Percentiles rank a stretch among this genome's conserved stretches.
Conservation (phyloP, 768 basidiomycete species). For the Collybia sp. region DNA sequence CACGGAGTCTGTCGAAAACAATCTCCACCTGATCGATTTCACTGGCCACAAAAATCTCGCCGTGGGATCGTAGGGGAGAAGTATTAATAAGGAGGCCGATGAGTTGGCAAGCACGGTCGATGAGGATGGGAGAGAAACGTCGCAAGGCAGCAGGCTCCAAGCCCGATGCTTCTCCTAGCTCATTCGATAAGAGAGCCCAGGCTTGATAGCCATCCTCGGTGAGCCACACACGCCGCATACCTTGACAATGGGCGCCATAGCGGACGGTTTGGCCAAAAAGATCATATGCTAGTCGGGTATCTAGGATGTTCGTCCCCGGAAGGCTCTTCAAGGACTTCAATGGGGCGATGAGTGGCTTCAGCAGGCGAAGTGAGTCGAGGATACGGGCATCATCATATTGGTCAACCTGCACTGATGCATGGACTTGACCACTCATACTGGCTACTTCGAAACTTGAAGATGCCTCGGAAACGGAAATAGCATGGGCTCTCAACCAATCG, state of each 20-base stretch:
- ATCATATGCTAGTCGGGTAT: conserved; percentile 2
- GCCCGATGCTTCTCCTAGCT: background rate
- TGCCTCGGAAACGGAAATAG: too few species aligned
- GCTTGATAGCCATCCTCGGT: conserved; percentile 3
- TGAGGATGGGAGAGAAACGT: conserved; percentile 3
- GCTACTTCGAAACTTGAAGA: background rate
- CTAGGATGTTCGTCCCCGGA: conserved; percentile 1
- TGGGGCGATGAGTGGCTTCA: conserved; percentile 1
- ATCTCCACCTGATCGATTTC: conserved; percentile 3
- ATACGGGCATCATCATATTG: background rate
- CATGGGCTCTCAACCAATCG: background rate
- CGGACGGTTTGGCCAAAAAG: conserved; percentile 3
- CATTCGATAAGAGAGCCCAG: conserved; percentile 1
- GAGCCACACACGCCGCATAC: conserved; percentile 3
- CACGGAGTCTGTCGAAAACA: background rate
- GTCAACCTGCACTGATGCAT: background rate
- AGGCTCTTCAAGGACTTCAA: background rate
- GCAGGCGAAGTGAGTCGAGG: conserved; percentile 1
- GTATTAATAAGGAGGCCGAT: conserved; percentile 4
- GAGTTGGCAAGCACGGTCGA: conserved; percentile 3
- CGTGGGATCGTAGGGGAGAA: background rate
- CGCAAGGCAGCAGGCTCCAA: conserved; percentile 1
- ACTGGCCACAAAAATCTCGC: conserved; percentile 2
- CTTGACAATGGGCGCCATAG: conserved; percentile 3
- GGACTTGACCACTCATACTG: conserved; percentile 1